phyloP scores from a whole-genome alignment of 2,329 filamentous ascomycete species.

The Beauveria scarabaeidicola region DNA sequence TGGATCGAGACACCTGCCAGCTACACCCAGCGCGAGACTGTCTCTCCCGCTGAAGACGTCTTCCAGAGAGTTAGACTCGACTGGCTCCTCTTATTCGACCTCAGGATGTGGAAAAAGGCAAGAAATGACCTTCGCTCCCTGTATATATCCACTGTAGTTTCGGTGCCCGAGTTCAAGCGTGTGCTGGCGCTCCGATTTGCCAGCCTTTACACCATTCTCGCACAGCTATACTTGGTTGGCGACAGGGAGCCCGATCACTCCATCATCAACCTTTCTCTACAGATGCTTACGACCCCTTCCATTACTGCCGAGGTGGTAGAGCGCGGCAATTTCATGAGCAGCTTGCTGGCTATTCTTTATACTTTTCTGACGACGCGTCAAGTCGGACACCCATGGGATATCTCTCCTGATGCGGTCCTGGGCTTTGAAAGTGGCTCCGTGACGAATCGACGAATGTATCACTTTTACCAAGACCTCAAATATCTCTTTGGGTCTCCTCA shows the following conservation, averaged over 20 bases:
- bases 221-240: constrained; percentile 90
- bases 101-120: constrained; percentile 94
- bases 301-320: constrained; percentile 95
- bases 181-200: constrained; percentile 89
- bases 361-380: constrained; percentile 94
- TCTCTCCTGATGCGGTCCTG: constrained; percentile 76
- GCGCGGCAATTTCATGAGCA: constrained; percentile 90
- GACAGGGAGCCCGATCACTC: constrained; percentile 96
- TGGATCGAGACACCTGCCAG: constrained; percentile 76
- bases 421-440: constrained; percentile 93
- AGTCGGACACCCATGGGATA: constrained; percentile 86
- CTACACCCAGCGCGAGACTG: constrained; percentile 53
- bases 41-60: constrained; percentile 74
- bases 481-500: constrained; percentile 84
- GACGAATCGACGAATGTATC: constrained; percentile 90
- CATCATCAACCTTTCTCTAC: constrained; percentile 93
- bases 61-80: constrained; percentile 85
- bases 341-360: constrained; percentile 90
- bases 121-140: constrained; percentile 84
- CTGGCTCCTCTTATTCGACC: constrained; percentile 88
- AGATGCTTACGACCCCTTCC: constrained; percentile 93
- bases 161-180: constrained; percentile 91
- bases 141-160: constrained; percentile 93
- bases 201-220: constrained; percentile 84
- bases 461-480: constrained; percentile 92